Percentiles rank a stretch among this genome's conserved stretches.
Evolutionary conservation across 352 stramenopile genomes (phyloP).

Genomic region (Thraustochytrium sp.): DNA sequence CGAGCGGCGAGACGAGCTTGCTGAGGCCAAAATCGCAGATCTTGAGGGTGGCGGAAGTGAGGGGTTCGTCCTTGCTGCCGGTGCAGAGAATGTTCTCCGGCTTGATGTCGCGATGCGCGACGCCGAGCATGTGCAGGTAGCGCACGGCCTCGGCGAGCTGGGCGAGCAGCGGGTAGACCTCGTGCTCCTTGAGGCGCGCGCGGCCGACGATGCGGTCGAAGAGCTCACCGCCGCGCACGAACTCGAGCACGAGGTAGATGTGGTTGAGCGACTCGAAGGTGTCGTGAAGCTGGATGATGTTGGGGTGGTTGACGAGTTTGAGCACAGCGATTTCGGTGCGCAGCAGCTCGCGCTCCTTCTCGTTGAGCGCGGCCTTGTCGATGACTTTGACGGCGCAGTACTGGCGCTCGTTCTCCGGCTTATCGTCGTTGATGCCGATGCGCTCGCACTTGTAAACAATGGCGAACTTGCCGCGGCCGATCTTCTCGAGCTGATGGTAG

Average conservation of each 20-base stretch:
- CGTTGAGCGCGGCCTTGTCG: constrained; percentile 77
- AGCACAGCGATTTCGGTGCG: constrained; percentile 86
- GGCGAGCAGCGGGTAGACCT: constrained; percentile 74
- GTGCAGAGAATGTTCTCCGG: constrained; percentile 75
- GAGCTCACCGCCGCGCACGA: constrained; percentile 88
- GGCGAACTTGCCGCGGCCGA: constrained; percentile 78
- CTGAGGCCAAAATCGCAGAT: constrained; percentile 85
- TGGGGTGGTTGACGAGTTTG: constrained; percentile 70
- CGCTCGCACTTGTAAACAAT: constrained; percentile 71
- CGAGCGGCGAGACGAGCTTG: constrained; percentile 79
- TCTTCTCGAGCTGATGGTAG: constrained; percentile 75
- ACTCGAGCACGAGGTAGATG: constrained; percentile 97
- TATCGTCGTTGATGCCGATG: constrained; percentile 54
- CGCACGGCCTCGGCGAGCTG: constrained; percentile 76
- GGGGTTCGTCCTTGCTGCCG: constrained; percentile 55
- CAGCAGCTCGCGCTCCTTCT: constrained; percentile 75
- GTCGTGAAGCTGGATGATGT: constrained; percentile 60
- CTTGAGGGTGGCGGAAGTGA: constrained; percentile 48
- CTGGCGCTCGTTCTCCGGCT: constrained; percentile 55
- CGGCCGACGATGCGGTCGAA: constrained; percentile 90
- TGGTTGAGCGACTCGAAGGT: constrained; percentile 81
- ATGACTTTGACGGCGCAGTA: constrained; percentile 84
- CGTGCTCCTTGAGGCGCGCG: constrained; percentile 72
- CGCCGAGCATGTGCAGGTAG: constrained; percentile 81
- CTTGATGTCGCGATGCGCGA: constrained; percentile 80